phyloP scores from a whole-genome alignment of 805 yeast genomes.

The Tetrapisispora taiwanensis region DNA sequence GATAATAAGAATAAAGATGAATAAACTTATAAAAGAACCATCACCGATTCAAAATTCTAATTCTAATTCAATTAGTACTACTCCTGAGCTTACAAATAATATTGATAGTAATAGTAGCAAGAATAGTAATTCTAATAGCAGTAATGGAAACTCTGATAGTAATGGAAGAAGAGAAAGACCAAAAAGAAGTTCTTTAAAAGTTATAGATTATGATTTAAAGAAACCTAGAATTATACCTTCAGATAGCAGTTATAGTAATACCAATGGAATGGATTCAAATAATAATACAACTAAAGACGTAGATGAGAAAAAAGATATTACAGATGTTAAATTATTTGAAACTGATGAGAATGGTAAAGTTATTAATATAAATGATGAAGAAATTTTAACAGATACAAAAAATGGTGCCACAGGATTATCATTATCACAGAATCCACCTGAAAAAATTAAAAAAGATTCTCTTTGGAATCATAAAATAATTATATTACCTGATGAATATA shows the following conservation, averaged over 20 bases:
- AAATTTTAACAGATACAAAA: constrained; percentile 30
- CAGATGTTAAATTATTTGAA: constrained; percentile 4
- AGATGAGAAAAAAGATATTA: neutral
- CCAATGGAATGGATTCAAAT: neutral
- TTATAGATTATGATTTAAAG: constrained; percentile 27
- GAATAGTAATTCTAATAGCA: too few species aligned
- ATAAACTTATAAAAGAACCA: neutral
- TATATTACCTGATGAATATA: constrained; percentile 10
- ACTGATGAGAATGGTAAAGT: constrained; percentile 15
- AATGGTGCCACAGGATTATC: constrained; percentile 67
- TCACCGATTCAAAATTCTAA: neutral
- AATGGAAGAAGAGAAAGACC: constrained; percentile 11
- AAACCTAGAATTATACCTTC: constrained; percentile 24
- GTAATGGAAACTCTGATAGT: neutral
- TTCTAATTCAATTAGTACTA: neutral
- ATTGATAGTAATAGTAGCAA: too few species aligned
- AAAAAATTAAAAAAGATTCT: constrained; percentile 46
- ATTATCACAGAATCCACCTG: constrained; percentile 56
- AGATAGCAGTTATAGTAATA: constrained; percentile 8
- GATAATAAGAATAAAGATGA: too few species aligned
- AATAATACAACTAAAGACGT: neutral
- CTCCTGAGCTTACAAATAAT: neutral
- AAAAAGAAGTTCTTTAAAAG: constrained; percentile 21
- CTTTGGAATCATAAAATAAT: constrained; percentile 37
- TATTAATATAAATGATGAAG: constrained; percentile 32